Evolutionary conservation across 805 yeast genomes (phyloP), one percentile per base, ranked within the genome.

Genomic region (Myxozyma mucilagina): DNA sequence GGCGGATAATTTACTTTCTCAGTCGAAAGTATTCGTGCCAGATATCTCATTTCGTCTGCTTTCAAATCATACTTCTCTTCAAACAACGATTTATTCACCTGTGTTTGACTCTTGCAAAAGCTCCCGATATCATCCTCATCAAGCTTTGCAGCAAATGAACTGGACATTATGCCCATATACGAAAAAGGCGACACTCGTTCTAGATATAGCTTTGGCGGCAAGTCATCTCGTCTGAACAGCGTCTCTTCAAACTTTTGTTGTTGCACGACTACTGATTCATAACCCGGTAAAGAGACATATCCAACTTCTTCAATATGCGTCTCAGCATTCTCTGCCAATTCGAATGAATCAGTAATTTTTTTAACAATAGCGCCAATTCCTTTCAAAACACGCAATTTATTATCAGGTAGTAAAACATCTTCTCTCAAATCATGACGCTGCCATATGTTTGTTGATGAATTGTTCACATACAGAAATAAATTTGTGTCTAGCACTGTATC

Each of bases 141-240:
- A n/a, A 43, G 50, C 14, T 20, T 32, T 29, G 13, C 34, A 10
- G 18, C 31, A n/a, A 35, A 34, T 3, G 42, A 11, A 38, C 18
- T n/a, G 7, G 42, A 11, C 20, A 56, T 56, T n/a, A 36, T 11
- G 8, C 60, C 60, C 60, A 56, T 56, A 38, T 56, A 56, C 7
- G 56, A 50, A 36, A 43, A 56, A 4, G 60, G 60, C 2, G 60
- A 44, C 14, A 56, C 56, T 13, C 60, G 56, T 29, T 56, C 60
- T 4, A 56, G 56, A 31, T 56, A 56, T 31, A 44, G 13, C 20
- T 50, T 56, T 1, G 44, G 39, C 2, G 48, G 50, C 6, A 13
- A 9, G 18, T 53, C 50, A 20, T 44, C 35, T 9, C 56, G 43
- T 34, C 13, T 35, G n/a, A 53, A 44, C 8, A 53, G 11, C 14